phyloP scores from a whole-genome alignment of 1,139 yeast species.

The Saccharomyces hybrid region DNA sequence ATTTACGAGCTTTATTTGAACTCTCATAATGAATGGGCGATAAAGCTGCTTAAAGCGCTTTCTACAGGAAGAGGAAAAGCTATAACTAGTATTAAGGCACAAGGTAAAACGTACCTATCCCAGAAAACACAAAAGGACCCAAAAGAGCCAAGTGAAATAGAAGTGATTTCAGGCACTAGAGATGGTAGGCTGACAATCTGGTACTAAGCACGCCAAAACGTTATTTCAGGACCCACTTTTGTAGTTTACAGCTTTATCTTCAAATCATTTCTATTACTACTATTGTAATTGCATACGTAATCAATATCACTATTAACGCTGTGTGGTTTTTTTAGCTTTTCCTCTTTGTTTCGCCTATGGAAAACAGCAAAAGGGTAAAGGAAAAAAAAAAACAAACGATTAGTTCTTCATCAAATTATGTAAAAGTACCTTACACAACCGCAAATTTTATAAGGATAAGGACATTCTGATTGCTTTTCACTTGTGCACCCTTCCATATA shows the following conservation, averaged over 20 bases:
- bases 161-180: not conserved
- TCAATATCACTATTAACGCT: not conserved
- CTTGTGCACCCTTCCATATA: not conserved
- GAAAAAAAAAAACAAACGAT: slow-evolving; percentile 3
- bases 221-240: not conserved
- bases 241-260: not conserved
- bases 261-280: not conserved
- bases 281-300: not conserved
- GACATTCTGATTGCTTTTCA: not conserved
- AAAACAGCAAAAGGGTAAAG: not conserved
- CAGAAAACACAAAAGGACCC: slow-evolving; percentile 2
- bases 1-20: slow-evolving; percentile 29
- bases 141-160: not conserved
- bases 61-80: slow-evolving; percentile 15
- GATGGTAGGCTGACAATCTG: not conserved
- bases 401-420: not conserved
- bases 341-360: not conserved
- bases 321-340: not conserved
- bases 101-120: slow-evolving; percentile 14
- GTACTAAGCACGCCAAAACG: slow-evolving; percentile 1
- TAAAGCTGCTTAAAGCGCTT: slow-evolving; percentile 15
- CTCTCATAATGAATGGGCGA: slow-evolving; percentile 20
- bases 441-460: not conserved
- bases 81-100: slow-evolving; percentile 19
- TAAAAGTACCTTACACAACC: not conserved